Evolutionary conservation across 2,329 filamentous ascomycete genomes (phyloP), one percentile per base, ranked within the genome.

Genomic region (Trichoderma cornu-damae): DNA sequence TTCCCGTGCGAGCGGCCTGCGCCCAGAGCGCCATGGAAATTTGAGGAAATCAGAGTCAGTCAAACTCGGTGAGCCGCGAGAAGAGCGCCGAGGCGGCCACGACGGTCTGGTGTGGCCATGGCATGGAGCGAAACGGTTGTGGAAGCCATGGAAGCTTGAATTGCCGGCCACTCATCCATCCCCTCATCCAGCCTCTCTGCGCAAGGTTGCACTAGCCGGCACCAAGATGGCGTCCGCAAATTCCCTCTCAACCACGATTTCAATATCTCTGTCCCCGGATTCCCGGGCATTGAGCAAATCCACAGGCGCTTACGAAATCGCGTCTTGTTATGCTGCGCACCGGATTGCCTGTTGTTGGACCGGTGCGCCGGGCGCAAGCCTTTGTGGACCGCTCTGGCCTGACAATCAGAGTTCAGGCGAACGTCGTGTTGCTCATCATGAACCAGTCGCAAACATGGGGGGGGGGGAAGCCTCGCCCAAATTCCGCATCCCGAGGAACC

Each of bases 211-310:
- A 53, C 50, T 44, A 53, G 50, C 16, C 20, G 32, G 34, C 38
- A n/a, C 50, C 16, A 44, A 24, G 38, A 18, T 43, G 35, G 40
- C 50, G 40, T 53, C n/a, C 32, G 50, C 40, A 34, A n/a, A 53
- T 53, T 37, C 40, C 49, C 12, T 26, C 28, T 53, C 50, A 53
- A 40, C 50, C 50, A 53, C 50, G 37, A 52, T 52, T 43, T 20
- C 50, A 26, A 52, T 52, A 34, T 20, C 20, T 43, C 18, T 34
- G 20, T 34, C 34, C n/a, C 37, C 38, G 38, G 18, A 22, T 32
- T 43, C 37, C 38, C 43, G 26, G 30, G 30, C 46, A 37, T 37
- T 49, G 46, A 49, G 20, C 32, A 35, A 35, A 24, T 16, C 9
- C n/a, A 18, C 47, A 5, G n/a, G 40, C 40, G 26, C 35, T 16